Conservation (phyloP, 805 yeast genomes). For the Metschnikowia santaceciliae region DNA sequence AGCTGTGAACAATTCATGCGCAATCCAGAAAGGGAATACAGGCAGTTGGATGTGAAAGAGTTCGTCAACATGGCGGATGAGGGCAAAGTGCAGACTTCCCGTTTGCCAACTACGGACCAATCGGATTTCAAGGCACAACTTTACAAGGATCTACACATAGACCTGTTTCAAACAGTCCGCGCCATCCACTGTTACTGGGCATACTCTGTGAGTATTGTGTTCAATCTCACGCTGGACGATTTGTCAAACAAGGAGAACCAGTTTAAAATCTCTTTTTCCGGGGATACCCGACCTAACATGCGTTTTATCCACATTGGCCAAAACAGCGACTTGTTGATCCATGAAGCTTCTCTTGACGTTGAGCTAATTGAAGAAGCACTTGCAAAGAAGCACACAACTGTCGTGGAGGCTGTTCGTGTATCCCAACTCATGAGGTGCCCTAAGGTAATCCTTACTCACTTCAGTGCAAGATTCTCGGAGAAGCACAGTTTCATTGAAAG, state of each 20-base stretch:
- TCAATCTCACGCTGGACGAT: conserved; percentile 39
- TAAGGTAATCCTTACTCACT: conserved; percentile 78
- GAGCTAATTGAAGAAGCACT: conserved; percentile 73
- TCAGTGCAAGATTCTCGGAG: conserved; percentile 75
- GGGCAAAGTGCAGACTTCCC: conserved; percentile 18
- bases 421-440: conserved; percentile 68
- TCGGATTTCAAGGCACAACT: conserved; percentile 21
- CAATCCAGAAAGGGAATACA: conserved; percentile 26
- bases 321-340: conserved; percentile 71
- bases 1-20: conserved; percentile 57
- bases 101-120: conserved; percentile 17
- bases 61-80: conserved; percentile 32
- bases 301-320: conserved; percentile 64
- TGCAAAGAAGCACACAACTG: conserved; percentile 80
- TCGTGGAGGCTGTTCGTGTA: conserved; percentile 77
- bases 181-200: conserved; percentile 87
- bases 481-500: conserved; percentile 28
- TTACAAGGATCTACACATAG: conserved; percentile 41
- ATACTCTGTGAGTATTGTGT: conserved; percentile 54
- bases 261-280: conserved; percentile 83
- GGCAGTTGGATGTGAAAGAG: conserved; percentile 23
- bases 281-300: conserved; percentile 86
- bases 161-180: conserved; percentile 52
- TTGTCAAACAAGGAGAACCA: conserved; percentile 20
- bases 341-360: conserved; percentile 91